phyloP scores from a whole-genome alignment of 352 stramenopile species.

The Globisporangium viniferum region DNA sequence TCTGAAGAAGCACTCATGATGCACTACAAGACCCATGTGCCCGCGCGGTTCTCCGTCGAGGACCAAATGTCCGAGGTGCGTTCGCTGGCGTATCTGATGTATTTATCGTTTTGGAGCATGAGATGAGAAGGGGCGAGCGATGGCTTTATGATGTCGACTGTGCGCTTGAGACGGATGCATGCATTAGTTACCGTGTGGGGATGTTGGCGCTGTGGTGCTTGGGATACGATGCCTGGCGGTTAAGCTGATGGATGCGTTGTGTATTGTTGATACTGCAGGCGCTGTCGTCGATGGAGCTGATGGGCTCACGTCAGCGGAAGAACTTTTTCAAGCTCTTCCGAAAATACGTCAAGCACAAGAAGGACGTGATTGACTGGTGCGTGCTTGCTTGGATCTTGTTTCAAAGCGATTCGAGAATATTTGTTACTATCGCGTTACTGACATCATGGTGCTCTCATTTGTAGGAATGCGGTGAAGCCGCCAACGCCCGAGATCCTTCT shows the following conservation, averaged over 20 bases:
- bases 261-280: slow-evolving; percentile 30
- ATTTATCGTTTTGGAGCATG: neutral
- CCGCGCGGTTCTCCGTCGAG: slow-evolving; percentile 79
- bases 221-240: neutral
- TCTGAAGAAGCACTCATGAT: slow-evolving; percentile 27
- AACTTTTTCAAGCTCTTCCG: slow-evolving; percentile 89
- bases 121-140: neutral
- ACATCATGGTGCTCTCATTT: neutral
- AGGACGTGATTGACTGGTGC: slow-evolving; percentile 80
- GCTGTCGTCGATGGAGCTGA: slow-evolving; percentile 74
- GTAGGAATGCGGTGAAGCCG: slow-evolving; percentile 75
- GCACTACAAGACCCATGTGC: slow-evolving; percentile 88
- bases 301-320: slow-evolving; percentile 76
- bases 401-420: neutral
- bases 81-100: neutral
- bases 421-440: slow-evolving; percentile 1
- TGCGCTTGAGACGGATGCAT: neutral
- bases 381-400: slow-evolving; percentile 1
- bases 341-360: slow-evolving; percentile 85
- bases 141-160: neutral
- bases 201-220: neutral
- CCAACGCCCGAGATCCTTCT: slow-evolving; percentile 73
- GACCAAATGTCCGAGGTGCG: slow-evolving; percentile 85
- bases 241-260: neutral
- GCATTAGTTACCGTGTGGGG: neutral